Conservation (phyloP, 805 yeast genomes). For the Teunomyces pallodes region DNA sequence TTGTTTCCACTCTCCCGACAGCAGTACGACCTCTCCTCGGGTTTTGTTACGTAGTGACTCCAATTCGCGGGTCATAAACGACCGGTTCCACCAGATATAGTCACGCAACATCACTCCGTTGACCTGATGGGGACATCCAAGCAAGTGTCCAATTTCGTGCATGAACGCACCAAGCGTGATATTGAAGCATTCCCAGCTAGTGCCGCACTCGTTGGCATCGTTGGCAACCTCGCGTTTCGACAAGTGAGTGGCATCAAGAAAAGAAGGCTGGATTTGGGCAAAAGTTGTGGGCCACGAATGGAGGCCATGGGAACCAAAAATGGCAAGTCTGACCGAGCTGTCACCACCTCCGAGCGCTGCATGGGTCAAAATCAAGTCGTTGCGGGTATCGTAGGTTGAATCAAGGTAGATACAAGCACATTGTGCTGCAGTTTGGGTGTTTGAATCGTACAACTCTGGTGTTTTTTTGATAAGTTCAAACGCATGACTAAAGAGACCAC, state of each 20-base stretch:
- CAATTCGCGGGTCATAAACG: conserved; percentile 72
- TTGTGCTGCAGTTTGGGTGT: conserved; percentile 57
- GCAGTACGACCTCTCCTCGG: conserved; percentile 40
- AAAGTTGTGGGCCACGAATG: conserved; percentile 90
- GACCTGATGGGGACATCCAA: conserved; percentile 92
- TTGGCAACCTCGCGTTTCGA: conserved; percentile 78
- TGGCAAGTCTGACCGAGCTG: conserved; percentile 69
- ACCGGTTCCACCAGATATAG: conserved; percentile 75
- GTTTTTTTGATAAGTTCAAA: conserved; percentile 58
- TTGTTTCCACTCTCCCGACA: conserved; percentile 46
- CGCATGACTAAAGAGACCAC: conserved; percentile 78
- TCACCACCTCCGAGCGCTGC: conserved; percentile 94
- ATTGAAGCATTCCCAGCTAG: conserved; percentile 86
- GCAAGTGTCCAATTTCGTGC: conserved; percentile 91
- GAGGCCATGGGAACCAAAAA: conserved; percentile 90
- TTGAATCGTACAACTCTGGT: conserved; percentile 24
- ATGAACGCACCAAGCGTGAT: conserved; percentile 89
- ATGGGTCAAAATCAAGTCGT: conserved; percentile 68
- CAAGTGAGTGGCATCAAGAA: conserved; percentile 68
- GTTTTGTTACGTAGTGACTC: conserved; percentile 52
- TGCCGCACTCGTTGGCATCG: conserved; percentile 79
- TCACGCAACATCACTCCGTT: conserved; percentile 89
- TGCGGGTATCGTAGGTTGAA: conserved; percentile 71
- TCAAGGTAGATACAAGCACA: conserved; percentile 87
- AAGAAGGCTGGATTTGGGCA: conserved; percentile 65